These are phyloP conservation scores for Fonsecaea erecta DNA, from an alignment of 2,329 filamentous ascomycete species.

Conservation along the genomic window DNA sequence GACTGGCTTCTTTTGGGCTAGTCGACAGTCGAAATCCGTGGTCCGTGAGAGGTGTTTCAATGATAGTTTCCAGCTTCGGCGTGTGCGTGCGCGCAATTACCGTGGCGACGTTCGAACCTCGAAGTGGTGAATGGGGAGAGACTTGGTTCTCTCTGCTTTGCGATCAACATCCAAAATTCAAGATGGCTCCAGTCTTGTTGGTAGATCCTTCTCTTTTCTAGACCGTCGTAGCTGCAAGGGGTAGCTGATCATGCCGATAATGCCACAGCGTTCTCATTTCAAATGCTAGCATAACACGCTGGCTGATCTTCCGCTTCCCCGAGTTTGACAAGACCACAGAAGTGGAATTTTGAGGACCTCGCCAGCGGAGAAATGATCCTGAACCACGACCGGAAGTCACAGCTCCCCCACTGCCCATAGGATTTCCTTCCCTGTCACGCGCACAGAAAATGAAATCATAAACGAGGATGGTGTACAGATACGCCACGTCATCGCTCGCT, in stretches of 20 bases:
- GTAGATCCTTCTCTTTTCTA: not conserved
- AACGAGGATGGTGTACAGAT: conserved; percentile 14
- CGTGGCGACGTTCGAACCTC: not conserved
- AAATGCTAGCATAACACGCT: not conserved
- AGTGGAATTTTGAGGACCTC: not conserved
- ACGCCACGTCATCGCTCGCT: conserved; percentile 12
- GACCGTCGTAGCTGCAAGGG: not conserved
- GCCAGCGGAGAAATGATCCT: not conserved
- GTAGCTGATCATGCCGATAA: not conserved
- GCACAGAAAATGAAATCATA: conserved; percentile 9
- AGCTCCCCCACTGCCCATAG: not conserved
- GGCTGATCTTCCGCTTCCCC: conserved; percentile 5
- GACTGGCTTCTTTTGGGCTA: not conserved
- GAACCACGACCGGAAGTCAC: not conserved
- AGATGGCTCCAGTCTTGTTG: not conserved
- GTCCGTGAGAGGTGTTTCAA: not conserved
- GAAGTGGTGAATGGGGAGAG: not conserved
- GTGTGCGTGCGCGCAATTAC: too few species aligned
- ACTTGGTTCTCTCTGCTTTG: not conserved
- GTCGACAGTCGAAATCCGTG: not conserved
- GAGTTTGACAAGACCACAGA: conserved; percentile 8
- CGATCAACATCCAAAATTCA: not conserved
- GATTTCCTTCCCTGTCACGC: conserved; percentile 5
- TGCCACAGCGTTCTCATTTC: not conserved
- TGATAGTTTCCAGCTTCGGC: too few species aligned